Evolutionary conservation across 2,329 filamentous ascomycete genomes (phyloP).

Genomic region (Fusarium armeniacum): DNA sequence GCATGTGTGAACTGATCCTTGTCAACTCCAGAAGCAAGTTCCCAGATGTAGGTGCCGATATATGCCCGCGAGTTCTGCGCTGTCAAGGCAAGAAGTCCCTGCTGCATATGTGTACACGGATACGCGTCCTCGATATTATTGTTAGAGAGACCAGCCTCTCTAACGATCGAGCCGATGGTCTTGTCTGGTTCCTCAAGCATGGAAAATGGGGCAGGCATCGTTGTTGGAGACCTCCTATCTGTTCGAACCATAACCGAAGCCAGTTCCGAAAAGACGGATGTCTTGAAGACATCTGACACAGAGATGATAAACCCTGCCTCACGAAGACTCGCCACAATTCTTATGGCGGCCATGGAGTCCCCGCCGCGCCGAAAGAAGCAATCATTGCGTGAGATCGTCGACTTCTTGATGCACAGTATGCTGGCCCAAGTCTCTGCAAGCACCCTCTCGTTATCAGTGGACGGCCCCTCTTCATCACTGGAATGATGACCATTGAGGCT

Average conservation of each 20-base stretch:
- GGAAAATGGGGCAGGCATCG: background rate
- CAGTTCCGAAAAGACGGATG: background rate
- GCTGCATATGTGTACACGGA: constrained; percentile 12
- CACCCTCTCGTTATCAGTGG: background rate
- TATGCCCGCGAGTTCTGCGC: constrained; percentile 1
- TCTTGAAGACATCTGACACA: constrained; percentile 13
- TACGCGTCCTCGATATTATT: constrained; percentile 5
- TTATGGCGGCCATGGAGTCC: constrained; percentile 6
- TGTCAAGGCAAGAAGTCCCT: constrained; percentile 11
- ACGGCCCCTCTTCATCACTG: background rate
- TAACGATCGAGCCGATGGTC: background rate
- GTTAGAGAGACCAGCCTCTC: background rate
- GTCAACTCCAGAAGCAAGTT: background rate
- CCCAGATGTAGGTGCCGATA: constrained; percentile 10
- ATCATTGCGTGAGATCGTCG: background rate
- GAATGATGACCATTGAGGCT: background rate
- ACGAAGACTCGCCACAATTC: background rate
- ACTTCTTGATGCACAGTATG: background rate
- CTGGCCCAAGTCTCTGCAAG: background rate
- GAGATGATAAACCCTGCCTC: background rate
- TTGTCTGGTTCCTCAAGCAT: background rate
- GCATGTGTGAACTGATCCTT: background rate
- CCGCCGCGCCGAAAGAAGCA: constrained; percentile 6
- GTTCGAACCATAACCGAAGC: background rate
- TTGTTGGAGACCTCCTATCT: background rate